Evolutionary conservation across 1,284 basidiomycete species (phyloP).

Genomic region (Tremellales sp.): DNA sequence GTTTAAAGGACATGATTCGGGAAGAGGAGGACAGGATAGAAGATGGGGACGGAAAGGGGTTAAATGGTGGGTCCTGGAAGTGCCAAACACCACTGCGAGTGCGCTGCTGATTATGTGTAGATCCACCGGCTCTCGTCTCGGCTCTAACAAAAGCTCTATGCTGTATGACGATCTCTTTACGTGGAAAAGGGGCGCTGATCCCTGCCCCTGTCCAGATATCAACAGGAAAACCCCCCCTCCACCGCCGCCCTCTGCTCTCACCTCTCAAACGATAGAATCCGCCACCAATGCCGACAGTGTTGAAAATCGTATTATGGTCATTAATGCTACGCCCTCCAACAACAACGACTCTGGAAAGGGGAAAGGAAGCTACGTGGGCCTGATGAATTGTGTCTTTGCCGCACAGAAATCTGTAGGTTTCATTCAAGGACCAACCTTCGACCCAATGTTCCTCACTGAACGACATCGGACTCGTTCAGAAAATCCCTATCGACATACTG

Average conservation of each 20-base stretch:
- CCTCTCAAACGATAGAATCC: conserved; percentile 11
- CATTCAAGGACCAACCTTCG: background rate
- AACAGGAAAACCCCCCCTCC: conserved; percentile 63
- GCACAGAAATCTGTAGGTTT: conserved; percentile 89
- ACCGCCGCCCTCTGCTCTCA: conserved; percentile 15
- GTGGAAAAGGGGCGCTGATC: background rate
- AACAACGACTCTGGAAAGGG: conserved; percentile 13
- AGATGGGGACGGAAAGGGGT: conserved; percentile 54
- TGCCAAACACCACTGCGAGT: background rate
- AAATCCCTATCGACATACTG: conserved; percentile 92
- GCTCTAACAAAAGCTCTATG: conserved; percentile 86
- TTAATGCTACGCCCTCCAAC: conserved; percentile 75
- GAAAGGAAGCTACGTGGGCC: conserved; percentile 61
- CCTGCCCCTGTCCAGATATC: conserved; percentile 60
- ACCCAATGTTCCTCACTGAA: background rate
- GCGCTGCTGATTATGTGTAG: conserved; percentile 13
- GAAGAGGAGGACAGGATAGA: conserved; percentile 59
- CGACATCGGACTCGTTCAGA: conserved; percentile 53
- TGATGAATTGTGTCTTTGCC: conserved; percentile 99
- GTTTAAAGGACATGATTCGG: conserved; percentile 61
- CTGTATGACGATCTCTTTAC: conserved; percentile 55
- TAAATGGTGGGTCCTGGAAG: conserved; percentile 30
- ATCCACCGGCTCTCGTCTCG: conserved; percentile 69
- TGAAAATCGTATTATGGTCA: conserved; percentile 80
- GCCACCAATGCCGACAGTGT: conserved; percentile 54